Evolutionary conservation across 345 rosid species (phyloP), one percentile per base, ranked within the genome.

Genomic region (Eucalyptus brandiana): DNA sequence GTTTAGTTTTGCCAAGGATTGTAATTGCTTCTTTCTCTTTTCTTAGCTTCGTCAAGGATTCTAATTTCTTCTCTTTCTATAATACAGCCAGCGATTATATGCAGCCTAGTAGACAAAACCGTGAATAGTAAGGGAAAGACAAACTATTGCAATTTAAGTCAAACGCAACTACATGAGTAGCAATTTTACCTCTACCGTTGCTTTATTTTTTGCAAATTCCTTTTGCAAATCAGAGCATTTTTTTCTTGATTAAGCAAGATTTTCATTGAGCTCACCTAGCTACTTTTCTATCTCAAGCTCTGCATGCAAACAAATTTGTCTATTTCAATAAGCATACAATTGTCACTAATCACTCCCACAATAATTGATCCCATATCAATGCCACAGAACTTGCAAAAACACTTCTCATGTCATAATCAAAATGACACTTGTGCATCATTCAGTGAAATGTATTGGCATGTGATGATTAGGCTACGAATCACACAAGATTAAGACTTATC

Each of bases 211-310:
- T 21, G 92, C 91, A n/a, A 96, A 89, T 90, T 88, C 94, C 87
- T 95, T 94, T 32, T 89, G 92, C 60, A 98, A 91, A 69, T 92
- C 90, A 42, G 88, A 91, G 90, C 91, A 94, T n/a, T 92, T 91
- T 54, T 92, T 90, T 88, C 92, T 94, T 92, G 94, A 86, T 56
- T 95, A 91, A 19, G 90, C 86, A 87, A 97, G 89, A 88, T 87
- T 87, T 45, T 91, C 90, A 86, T 85, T 95, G 28, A 89, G 80
- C 83, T 89, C 93, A 90, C 91, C 95, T 92, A 94, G 96, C 87
- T 89, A 94, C 40, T 80, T 93, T 91, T 90, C 92, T 93, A 94
- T 94, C 89, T 96, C 96, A 89, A 87, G 72, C 90, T 93, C 99
- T 96, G 48, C 2, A 92, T 80, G 65, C 86, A 90, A 69, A 69